Evolutionary conservation across 352 stramenopile genomes (phyloP), one percentile per base, ranked within the genome.

Genomic region (Pythium chondricola): DNA sequence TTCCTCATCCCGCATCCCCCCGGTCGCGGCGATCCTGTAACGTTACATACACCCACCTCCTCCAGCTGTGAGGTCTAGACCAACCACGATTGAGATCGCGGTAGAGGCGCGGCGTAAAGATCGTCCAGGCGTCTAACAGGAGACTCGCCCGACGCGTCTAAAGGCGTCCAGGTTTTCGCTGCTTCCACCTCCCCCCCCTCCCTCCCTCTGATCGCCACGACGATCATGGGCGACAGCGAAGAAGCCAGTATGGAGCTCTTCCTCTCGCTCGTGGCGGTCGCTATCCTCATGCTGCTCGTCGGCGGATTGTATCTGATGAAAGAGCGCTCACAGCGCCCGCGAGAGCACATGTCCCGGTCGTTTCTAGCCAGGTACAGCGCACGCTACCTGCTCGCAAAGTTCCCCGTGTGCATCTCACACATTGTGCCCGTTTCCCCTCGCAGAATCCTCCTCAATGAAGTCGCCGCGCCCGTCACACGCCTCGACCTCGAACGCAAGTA

Each of bases 401-500:
- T n/a, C n/a, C n/a, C n/a, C n/a, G n/a, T n/a, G n/a, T n/a, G n/a
- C n/a, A n/a, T n/a, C 22, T 5, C 26, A 8, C 17, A 17, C 22
- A 10, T 21, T 21, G 7, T 29, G 4, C 25, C 45, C 36, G 18
- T 17, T 24, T 31, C 25, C 2, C 21, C 16, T 31, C 30, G 24
- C 36, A 67, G 59, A 55, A 67, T 67, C 32, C 53, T 67, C 14
- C 48, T 67, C 22, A 55, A 51, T 24, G 59, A 67, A 8, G 67
- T 37, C 37, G 35, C 68, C n/a, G 76, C 85, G 21, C 67, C 66
- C 0, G 69, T 85, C 22, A 91, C 79, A 11, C 65, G 79, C 8
- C 67, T 91, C 16, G 79, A 91, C 57, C 58, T 91, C 4, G 79
- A 91, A 48, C 72, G 79, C 40, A 80, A 72, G 69, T 80, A 61